Evolutionary conservation across 2,329 filamentous ascomycete species (phyloP).

Genomic region (Colletotrichum eleusines): DNA sequence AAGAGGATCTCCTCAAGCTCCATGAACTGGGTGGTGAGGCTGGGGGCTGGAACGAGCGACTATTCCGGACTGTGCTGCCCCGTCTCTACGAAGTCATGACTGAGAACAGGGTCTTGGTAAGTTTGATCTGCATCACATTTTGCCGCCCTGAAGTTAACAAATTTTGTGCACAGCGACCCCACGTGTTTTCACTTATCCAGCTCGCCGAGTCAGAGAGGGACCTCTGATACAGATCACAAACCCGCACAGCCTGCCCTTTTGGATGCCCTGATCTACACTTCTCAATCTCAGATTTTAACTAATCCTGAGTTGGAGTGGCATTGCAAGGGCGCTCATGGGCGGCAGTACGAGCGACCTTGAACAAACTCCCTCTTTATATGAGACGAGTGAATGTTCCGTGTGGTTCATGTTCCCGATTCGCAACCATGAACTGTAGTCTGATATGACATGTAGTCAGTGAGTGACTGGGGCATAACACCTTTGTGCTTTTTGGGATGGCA

Average conservation of each 20-base stretch:
- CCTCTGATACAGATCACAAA: not conserved
- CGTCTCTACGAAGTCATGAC: constrained; percentile 77
- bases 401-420: not conserved
- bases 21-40: constrained; percentile 61
- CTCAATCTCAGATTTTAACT: not conserved
- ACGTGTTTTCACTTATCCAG: constrained; percentile 35
- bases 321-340: not conserved
- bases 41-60: constrained; percentile 73
- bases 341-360: not conserved
- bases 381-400: not conserved
- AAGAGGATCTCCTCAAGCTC: constrained; percentile 65
- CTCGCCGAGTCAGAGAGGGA: constrained; percentile 32
- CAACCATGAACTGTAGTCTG: not conserved
- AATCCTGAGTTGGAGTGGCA: not conserved
- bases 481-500: constrained; percentile 33
- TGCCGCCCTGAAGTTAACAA: not conserved
- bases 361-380: not conserved
- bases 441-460: not conserved
- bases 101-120: constrained; percentile 73
- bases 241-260: not conserved
- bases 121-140: constrained; percentile 44
- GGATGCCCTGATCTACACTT: not conserved
- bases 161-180: constrained; percentile 17
- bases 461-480: not conserved
- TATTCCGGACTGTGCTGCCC: constrained; percentile 75